Evolutionary conservation across 2,329 filamentous ascomycete genomes (phyloP).

Genomic region (Verticillium dahliae): DNA sequence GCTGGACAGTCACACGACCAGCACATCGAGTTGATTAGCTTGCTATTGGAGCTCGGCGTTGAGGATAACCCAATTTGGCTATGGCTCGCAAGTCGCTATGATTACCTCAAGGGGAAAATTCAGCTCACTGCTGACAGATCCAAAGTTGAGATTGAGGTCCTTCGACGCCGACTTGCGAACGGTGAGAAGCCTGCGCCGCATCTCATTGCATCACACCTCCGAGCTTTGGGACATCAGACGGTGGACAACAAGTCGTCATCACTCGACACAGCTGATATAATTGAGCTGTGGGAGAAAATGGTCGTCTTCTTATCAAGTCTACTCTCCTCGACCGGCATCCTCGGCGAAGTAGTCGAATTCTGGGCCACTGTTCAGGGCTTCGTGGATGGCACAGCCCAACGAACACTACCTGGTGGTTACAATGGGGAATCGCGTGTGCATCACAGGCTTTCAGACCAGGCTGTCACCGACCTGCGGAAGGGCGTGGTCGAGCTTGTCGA

Average conservation of each 20-base stretch:
- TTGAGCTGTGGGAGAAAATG: conserved; percentile 92
- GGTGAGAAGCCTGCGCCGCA: conserved; percentile 65
- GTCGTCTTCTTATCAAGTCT: conserved; percentile 66
- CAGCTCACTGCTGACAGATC: conserved; percentile 74
- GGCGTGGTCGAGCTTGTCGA: conserved; percentile 78
- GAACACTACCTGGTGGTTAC: conserved; percentile 69
- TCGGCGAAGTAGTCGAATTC: conserved; percentile 88
- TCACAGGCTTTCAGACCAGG: conserved; percentile 69
- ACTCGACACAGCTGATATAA: conserved; percentile 72
- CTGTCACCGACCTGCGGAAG: conserved; percentile 65
- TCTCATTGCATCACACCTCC: conserved; percentile 67
- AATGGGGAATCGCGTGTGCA: conserved; percentile 76
- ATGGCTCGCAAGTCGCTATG: conserved; percentile 86
- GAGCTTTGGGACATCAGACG: conserved; percentile 62
- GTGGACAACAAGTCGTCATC: conserved; percentile 54
- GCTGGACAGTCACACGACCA: conserved; percentile 62
- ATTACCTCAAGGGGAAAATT: conserved; percentile 83
- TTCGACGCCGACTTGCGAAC: conserved; percentile 73
- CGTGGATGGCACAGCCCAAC: conserved; percentile 78
- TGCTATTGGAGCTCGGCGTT: conserved; percentile 88
- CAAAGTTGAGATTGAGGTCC: conserved; percentile 85
- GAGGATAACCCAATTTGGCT: conserved; percentile 96
- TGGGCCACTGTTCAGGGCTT: conserved; percentile 92
- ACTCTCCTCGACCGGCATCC: conserved; percentile 70
- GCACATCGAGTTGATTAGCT: conserved; percentile 83